These are phyloP conservation scores for Raffaelea deltoideospora DNA, from an alignment of 2,329 filamentous ascomycete genomes.

Conservation along the genomic window DNA sequence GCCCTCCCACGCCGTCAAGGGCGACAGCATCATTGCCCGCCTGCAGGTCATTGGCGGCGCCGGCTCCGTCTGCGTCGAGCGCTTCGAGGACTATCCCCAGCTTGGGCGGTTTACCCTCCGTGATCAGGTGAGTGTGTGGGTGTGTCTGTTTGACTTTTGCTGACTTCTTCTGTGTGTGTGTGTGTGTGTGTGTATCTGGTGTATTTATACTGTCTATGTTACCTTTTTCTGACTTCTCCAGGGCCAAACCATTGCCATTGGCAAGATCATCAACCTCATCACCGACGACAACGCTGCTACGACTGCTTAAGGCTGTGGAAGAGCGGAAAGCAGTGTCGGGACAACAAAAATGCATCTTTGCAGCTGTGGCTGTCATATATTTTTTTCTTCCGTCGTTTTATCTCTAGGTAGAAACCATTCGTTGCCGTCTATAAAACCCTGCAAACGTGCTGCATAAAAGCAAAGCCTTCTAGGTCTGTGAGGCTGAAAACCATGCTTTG, in stretches of 20 bases:
- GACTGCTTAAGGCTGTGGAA: too few species aligned
- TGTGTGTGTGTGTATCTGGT: conserved; percentile 5
- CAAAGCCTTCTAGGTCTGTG: too few species aligned
- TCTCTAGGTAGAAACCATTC: too few species aligned
- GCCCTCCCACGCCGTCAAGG: conserved; percentile 75
- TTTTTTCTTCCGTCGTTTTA: too few species aligned
- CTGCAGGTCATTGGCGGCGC: conserved; percentile 76
- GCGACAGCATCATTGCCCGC: conserved; percentile 77
- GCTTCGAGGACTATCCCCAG: conserved; percentile 91
- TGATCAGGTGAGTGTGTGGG: conserved; percentile 52
- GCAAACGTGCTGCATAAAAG: too few species aligned
- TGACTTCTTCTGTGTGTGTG: background rate
- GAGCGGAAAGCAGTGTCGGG: too few species aligned
- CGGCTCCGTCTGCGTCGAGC: conserved; percentile 80
- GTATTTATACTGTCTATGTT: background rate
- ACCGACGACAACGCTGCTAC: conserved; percentile 10
- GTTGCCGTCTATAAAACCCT: too few species aligned
- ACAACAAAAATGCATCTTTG: too few species aligned
- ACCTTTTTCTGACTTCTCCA: conserved; percentile 22
- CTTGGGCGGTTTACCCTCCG: conserved; percentile 80
- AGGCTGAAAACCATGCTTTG: too few species aligned
- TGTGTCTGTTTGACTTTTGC: background rate
- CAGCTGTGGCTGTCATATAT: too few species aligned
- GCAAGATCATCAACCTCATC: conserved; percentile 89
- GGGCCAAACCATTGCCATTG: conserved; percentile 98